These are phyloP conservation scores for Epichloe aotearoae DNA, from an alignment of 2,329 filamentous ascomycete species.

Conservation along the genomic window DNA sequence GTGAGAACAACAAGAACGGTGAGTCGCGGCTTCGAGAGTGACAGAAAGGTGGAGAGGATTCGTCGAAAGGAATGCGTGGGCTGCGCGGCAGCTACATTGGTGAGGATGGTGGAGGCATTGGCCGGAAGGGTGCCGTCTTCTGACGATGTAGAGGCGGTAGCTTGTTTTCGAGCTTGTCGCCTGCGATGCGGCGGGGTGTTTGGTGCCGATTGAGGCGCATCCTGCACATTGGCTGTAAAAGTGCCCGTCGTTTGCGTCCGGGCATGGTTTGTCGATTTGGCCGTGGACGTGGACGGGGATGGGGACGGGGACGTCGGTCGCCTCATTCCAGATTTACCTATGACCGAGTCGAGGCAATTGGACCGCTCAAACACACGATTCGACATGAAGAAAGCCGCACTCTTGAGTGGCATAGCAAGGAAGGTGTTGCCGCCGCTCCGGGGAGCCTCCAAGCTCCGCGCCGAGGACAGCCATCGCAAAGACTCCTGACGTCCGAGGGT, in stretches of 20 bases:
- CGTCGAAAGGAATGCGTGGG: slow-evolving; percentile 45
- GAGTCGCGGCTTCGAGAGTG: slow-evolving; percentile 89
- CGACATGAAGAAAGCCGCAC: slow-evolving; percentile 21
- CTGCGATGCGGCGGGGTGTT: slow-evolving; percentile 22
- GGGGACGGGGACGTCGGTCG: slow-evolving; percentile 15
- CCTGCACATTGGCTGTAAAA: slow-evolving; percentile 8
- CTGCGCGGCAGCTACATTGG: slow-evolving; percentile 35
- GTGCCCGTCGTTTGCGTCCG: slow-evolving; percentile 5
- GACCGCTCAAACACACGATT: slow-evolving; percentile 24
- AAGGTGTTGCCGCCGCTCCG: slow-evolving; percentile 8
- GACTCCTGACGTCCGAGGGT: slow-evolving; percentile 8
- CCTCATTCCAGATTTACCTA: slow-evolving; percentile 15
- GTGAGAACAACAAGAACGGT: slow-evolving; percentile 84
- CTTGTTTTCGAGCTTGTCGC: slow-evolving; percentile 19
- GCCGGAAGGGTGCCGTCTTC: slow-evolving; percentile 25
- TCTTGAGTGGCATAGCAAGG: slow-evolving; percentile 8
- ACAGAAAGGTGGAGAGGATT: slow-evolving; percentile 66
- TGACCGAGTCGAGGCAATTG: slow-evolving; percentile 22
- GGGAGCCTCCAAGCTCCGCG: slow-evolving; percentile 13
- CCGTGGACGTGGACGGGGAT: slow-evolving; percentile 14
- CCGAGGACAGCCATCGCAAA: slow-evolving; percentile 19
- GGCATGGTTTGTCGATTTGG: slow-evolving; percentile 6
- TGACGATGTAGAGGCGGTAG: not conserved
- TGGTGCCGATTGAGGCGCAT: slow-evolving; percentile 11
- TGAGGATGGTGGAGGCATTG: slow-evolving; percentile 42